phyloP scores from a whole-genome alignment of 2,329 filamentous ascomycete genomes.

The Fusarium denticulatum region DNA sequence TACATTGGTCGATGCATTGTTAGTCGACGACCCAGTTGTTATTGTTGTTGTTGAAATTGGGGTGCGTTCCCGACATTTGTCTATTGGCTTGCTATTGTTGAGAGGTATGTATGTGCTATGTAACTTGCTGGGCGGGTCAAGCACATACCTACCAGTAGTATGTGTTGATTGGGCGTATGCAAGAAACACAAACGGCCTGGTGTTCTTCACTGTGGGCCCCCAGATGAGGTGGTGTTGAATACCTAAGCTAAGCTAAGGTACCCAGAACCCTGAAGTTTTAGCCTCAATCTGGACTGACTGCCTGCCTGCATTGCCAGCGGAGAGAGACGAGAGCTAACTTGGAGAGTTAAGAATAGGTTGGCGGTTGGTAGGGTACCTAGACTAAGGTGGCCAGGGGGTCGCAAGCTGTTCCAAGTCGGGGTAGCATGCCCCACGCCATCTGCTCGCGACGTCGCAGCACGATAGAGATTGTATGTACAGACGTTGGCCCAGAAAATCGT shows the following conservation, averaged over 20 bases:
- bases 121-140: slow-evolving; percentile 5
- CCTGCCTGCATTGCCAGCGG: slow-evolving; percentile 20
- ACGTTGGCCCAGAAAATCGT: slow-evolving; percentile 13
- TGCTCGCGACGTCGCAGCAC: slow-evolving; percentile 33
- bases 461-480: too few relatives aligned
- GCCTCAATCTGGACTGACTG: slow-evolving; percentile 27
- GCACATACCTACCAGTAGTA: background rate
- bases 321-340: slow-evolving; percentile 24
- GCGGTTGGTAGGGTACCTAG: background rate
- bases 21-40: slow-evolving; percentile 13
- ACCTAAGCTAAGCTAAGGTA: background rate
- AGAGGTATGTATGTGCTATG: background rate
- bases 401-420: slow-evolving; percentile 39
- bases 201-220: slow-evolving; percentile 12
- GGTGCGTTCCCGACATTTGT: background rate
- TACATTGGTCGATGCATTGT: slow-evolving; percentile 32
- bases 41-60: slow-evolving; percentile 6
- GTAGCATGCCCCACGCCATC: slow-evolving; percentile 37
- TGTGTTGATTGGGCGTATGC: slow-evolving; percentile 1
- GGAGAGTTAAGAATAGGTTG: slow-evolving; percentile 16
- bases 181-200: slow-evolving; percentile 16
- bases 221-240: background rate
- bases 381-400: slow-evolving; percentile 12
- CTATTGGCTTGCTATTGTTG: too few relatives aligned
- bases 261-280: slow-evolving; percentile 20